Base-by-base conservation (phyloP, 345 rosid genomes). In the Euphorbia peplus region DNA sequence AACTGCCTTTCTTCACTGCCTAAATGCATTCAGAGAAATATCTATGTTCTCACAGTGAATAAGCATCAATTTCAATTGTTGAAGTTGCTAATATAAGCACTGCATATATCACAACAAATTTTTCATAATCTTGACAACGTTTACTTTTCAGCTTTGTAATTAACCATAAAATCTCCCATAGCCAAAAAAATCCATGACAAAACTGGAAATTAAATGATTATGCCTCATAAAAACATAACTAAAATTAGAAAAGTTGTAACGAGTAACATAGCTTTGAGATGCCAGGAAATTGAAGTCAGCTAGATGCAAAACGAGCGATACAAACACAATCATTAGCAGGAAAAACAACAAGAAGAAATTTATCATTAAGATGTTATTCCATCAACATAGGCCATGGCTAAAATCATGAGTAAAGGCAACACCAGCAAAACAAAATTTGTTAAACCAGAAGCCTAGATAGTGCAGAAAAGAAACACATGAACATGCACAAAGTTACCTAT, bases 31-130 rank as follows among this genome's bases (percentile, higher is more conserved):
- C 5, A 21, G 28, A 12, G 2, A 52, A 37, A 52, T 21, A 16
- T 35, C 4, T 10, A 25, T 21, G 37, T 15, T 22, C 10, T 60
- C 54, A 41, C 48, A 63, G 2, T 16, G 13, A 63, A 25, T 8
- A 55, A 25, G 67, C 46, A 26, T 62, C 48, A 52, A 6, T 25
- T 37, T 55, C 61, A 52, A 24, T 53, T 37, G 60, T 22, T 32
- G 48, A 60, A 69, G 25, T 15, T 37, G 60, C 62, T 63, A 39
- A 19, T 28, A 28, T 5, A 28, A n/a, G 32, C 47, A 58, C 19
- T 24, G 9, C 57, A 58, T 46, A 58, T 46, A 22, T 28, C 52
- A 15, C 52, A 19, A 22, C 21, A 21, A 22, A 66, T 4, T 9
- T 47, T 64, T 64, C 11, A 63, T 1, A 39, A 47, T 11, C 24